Conservation (phyloP, 2,329 filamentous ascomycete species). For the Aspergillaceae sp. region DNA sequence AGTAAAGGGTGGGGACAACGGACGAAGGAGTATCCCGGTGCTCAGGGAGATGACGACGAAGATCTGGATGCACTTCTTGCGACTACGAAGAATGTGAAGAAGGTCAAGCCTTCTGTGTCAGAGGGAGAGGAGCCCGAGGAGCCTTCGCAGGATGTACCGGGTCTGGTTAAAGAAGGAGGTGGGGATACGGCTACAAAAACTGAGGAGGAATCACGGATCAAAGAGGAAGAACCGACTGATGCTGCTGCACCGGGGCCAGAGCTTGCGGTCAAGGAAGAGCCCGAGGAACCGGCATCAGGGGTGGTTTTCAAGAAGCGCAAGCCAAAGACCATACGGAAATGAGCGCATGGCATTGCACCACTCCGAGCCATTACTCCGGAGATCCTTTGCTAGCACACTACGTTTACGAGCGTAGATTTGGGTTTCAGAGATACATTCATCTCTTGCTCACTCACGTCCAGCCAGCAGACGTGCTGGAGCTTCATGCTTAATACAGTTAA, state of each 20-base stretch:
- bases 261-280: conserved; percentile 7
- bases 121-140: conserved; percentile 6
- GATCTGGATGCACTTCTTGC: conserved; percentile 38
- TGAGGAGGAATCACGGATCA: conserved; percentile 9
- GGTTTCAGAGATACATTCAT: too few species aligned
- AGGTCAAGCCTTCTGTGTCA: conserved; percentile 14
- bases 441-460: too few species aligned
- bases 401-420: too few species aligned
- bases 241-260: neutral
- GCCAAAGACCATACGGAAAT: conserved; percentile 36
- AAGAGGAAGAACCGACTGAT: conserved; percentile 19
- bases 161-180: conserved; percentile 1
- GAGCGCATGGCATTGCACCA: conserved; percentile 1
- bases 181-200: conserved; percentile 5
- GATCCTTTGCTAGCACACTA: too few species aligned
- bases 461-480: too few species aligned
- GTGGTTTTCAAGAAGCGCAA: conserved; percentile 44
- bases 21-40: conserved; percentile 33
- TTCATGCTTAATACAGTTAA: too few species aligned
- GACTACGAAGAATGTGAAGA: conserved; percentile 33
- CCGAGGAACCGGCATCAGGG: conserved; percentile 18
- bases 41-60: conserved; percentile 21
- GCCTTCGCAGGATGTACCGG: conserved; percentile 1
- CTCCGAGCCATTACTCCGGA: too few species aligned
- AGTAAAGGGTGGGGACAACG: conserved; percentile 39